These are phyloP conservation scores for Didymella exigua DNA, from an alignment of 2,329 filamentous ascomycete genomes.

Conservation along the genomic window DNA sequence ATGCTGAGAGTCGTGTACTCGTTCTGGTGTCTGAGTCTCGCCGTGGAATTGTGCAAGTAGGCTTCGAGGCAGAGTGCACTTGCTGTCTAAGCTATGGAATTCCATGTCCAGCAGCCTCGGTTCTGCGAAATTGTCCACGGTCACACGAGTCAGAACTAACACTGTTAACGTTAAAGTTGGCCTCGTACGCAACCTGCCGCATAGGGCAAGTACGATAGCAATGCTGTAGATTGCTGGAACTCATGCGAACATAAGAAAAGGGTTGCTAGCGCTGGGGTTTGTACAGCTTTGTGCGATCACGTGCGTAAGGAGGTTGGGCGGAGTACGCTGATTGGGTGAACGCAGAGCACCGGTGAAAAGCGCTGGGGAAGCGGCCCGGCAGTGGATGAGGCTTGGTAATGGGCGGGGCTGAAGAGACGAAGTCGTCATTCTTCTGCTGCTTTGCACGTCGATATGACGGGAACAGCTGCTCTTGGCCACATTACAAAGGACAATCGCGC, in stretches of 20 bases:
- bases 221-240: slow-evolving; percentile 42
- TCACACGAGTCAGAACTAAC: not conserved
- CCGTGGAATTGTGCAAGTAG: too few species aligned
- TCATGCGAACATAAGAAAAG: slow-evolving; percentile 27
- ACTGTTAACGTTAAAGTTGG: not conserved
- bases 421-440: too few species aligned
- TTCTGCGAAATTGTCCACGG: not conserved
- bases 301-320: slow-evolving; percentile 10
- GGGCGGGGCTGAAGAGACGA: not conserved
- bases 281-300: slow-evolving; percentile 26
- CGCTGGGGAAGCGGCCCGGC: not conserved
- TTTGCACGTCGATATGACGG: too few species aligned
- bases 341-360: not conserved
- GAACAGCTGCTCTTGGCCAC: too few species aligned
- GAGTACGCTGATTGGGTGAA: not conserved
- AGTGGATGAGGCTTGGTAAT: not conserved
- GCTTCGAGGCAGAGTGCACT: too few species aligned
- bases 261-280: slow-evolving; percentile 6
- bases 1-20: not conserved
- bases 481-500: too few species aligned
- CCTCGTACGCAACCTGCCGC: slow-evolving; percentile 25
- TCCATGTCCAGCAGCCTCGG: slow-evolving; percentile 3
- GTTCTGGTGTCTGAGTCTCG: not conserved
- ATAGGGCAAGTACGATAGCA: slow-evolving; percentile 26
- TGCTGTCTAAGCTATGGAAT: too few species aligned